A percentile compares a stretch with the other conserved stretches of the same genome.
Conservation (phyloP, 208 protist species). For the Crithidia sp. region DNA sequence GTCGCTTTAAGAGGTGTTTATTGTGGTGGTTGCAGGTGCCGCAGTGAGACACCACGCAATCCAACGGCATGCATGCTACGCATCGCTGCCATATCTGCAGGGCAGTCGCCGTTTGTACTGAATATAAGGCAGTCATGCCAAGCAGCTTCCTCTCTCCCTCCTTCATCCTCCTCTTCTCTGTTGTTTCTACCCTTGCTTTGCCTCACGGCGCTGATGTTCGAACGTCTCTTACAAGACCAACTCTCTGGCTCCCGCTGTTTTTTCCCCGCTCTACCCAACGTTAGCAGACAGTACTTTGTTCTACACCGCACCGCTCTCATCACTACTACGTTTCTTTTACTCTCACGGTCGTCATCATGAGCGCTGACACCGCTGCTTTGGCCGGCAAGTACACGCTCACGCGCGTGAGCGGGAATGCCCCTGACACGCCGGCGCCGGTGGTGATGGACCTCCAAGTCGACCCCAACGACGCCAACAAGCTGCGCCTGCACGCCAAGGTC, state of each 20-base stretch:
- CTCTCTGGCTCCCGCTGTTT: background rate
- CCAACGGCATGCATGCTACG: too few relatives aligned
- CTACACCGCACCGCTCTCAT: background rate
- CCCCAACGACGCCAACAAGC: conserved; percentile 6
- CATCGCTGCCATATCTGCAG: too few relatives aligned
- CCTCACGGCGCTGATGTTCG: too few relatives aligned
- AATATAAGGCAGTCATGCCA: too few relatives aligned
- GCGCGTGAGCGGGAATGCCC: conserved; percentile 34
- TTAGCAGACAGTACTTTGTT: background rate
- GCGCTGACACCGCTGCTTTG: conserved; percentile 4
- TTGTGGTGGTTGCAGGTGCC: too few relatives aligned
- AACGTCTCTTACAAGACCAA: too few relatives aligned
- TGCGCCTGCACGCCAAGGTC: conserved; percentile 31
- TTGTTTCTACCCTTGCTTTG: too few relatives aligned
- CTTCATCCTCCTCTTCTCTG: too few relatives aligned
- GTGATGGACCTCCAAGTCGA: conserved; percentile 16
- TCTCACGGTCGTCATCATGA: background rate
- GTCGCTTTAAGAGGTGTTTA: too few relatives aligned
- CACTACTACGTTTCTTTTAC: background rate
- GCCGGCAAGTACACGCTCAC: conserved; percentile 33
- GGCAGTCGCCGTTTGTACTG: too few relatives aligned
- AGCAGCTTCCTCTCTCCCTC: too few relatives aligned
- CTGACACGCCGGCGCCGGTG: conserved; percentile 4
- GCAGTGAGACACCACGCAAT: too few relatives aligned
- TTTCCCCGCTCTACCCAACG: background rate